Percentiles rank a stretch among this genome's conserved stretches.
Conservation (phyloP, 2,329 filamentous ascomycete species). For the Phaeophleospora eucalypticola region DNA sequence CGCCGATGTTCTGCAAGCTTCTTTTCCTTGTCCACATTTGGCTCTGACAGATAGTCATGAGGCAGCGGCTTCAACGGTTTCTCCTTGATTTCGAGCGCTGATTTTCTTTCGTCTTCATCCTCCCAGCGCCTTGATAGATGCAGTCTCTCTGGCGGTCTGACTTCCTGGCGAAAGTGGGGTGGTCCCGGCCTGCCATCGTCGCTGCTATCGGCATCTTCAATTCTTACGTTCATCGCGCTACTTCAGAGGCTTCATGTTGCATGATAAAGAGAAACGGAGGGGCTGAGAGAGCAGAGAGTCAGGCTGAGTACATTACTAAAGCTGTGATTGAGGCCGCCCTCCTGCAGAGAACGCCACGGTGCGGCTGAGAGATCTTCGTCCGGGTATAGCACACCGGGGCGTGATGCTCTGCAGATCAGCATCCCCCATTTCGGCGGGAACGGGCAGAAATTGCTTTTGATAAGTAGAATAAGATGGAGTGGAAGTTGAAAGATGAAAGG, state of each 20-base stretch:
- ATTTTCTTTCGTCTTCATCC: no score
- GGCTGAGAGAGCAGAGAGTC: no score
- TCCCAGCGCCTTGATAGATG: background rate
- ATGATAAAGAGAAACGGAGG: no score
- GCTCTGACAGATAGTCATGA: no score
- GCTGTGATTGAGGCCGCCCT: no score
- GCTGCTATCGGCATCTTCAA: background rate
- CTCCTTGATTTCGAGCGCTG: no score
- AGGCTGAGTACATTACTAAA: no score
- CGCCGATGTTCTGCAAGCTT: no score
- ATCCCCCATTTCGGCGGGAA: no score
- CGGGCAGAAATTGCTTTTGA: no score
- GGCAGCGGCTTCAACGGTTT: background rate
- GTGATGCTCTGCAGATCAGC: background rate
- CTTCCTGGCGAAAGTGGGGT: background rate
- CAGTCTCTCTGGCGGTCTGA: background rate
- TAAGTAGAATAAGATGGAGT: background rate
- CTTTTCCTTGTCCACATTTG: no score
- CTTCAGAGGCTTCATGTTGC: no score
- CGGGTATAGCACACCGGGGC: background rate
- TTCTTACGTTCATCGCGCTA: background rate
- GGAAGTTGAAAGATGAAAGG: background rate
- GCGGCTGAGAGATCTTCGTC: background rate
- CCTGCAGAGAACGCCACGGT: background rate
- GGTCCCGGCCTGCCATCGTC: background rate